Evolutionary conservation across 345 rosid species (phyloP), one percentile per base, ranked within the genome.

Genomic region (Cardiospermum halicacabum): DNA sequence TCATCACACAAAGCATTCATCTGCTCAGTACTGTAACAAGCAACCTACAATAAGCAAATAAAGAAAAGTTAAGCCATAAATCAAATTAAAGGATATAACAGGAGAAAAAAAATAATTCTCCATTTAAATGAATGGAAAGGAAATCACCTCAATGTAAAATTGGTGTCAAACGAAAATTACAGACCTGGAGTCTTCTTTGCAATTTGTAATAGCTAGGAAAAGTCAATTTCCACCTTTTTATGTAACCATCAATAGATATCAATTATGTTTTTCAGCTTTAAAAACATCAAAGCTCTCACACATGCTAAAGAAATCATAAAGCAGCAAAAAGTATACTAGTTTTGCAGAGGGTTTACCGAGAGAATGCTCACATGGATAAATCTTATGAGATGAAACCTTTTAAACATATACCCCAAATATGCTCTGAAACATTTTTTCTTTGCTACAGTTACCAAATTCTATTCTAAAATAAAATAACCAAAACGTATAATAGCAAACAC

Each of bases 1-100:
- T 94, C 99, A 72, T 81, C 91, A 70, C 97, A 96, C 78, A 94
- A 70, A 64, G 83, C 95, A 78, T 84, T 82, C 73, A 91, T 74
- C 59, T 95, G 85, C 56, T 94, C 97, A 37, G 88, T 74, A 75
- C 99, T 94, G 89, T 59, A 80, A 59, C 50, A 61, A 9, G 32
- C 11, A 47, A 5, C 22, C n/a, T 18, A 18, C 53, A 71, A n/a
- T n/a, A n/a, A n/a, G n/a, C n/a, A n/a, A n/a, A n/a, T n/a, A n/a
- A n/a, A 68, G 66, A 66, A 32, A 36, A 53, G 7, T 28, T 39
- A 7, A 27, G 2, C 3, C 25, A 28, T 26, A 6, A 34, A 19
- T 25, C 10, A 24, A 53, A 18, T 19, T 25, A 43, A 34, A 22
- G 18, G 19, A 18, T 43, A 43, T 24, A 47, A 13, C 51, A 47